Conservation (phyloP, 73 alveolate species). For the Tetrahymena thermophila region DNA sequence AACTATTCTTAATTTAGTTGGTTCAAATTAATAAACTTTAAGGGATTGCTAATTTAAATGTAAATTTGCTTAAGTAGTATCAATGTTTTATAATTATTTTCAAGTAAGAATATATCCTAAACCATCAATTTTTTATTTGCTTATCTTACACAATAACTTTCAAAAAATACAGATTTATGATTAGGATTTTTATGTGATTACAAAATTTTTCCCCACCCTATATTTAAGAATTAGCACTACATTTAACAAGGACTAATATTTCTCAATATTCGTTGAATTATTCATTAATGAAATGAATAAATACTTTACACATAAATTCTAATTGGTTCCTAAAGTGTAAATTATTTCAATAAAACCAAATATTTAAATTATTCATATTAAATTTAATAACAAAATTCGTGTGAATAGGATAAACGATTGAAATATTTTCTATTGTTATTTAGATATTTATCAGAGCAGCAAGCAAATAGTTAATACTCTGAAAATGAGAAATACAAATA, state of each 20-base stretch:
- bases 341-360: no score
- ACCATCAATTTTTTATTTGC: not conserved
- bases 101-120: not conserved
- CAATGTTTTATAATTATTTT: not conserved
- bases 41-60: not conserved
- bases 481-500: no score
- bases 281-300: not conserved
- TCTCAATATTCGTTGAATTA: not conserved
- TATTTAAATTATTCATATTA: no score
- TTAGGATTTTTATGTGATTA: not conserved
- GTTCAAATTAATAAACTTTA: not conserved
- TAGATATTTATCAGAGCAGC: no score
- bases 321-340: not conserved
- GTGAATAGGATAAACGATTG: no score
- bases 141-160: not conserved
- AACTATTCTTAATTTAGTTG: not conserved
- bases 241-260: not conserved
- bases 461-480: no score
- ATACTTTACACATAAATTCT: not conserved
- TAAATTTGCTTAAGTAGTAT: not conserved
- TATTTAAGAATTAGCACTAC: not conserved
- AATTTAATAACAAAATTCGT: no score
- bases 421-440: no score
- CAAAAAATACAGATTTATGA: not conserved
- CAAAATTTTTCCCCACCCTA: not conserved